Evolutionary conservation across 208 protist species (phyloP).

Genomic region (Trichomonas gallinae): DNA sequence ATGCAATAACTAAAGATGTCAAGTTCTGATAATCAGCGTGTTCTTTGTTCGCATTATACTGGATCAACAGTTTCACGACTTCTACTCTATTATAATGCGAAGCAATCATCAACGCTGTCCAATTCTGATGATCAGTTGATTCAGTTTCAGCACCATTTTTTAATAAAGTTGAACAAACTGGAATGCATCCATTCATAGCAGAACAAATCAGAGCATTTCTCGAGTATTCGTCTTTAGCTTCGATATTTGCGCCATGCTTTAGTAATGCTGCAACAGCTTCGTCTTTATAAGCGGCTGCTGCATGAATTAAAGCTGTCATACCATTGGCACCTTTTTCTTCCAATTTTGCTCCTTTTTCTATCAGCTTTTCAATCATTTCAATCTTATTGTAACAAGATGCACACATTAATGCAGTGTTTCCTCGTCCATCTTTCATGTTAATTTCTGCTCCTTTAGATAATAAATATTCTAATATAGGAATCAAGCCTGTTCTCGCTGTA

Average conservation of each 20-base stretch:
- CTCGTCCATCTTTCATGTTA: background rate
- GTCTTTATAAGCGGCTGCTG: background rate
- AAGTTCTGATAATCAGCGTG: background rate
- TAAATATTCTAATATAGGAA: background rate
- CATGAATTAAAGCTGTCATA: background rate
- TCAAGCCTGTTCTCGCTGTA: background rate
- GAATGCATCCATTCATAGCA: background rate
- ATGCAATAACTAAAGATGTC: background rate
- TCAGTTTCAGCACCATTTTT: background rate
- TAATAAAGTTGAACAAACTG: background rate
- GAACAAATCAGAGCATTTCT: background rate
- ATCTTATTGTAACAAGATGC: background rate
- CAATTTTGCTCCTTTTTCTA: background rate
- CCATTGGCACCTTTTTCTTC: background rate
- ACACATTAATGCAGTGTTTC: background rate
- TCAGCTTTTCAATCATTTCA: background rate
- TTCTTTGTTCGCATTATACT: background rate
- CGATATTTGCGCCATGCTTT: background rate
- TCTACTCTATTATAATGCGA: background rate
- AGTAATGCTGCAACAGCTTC: background rate
- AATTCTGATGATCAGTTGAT: background rate
- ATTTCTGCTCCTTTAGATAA: background rate
- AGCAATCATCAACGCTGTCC: background rate
- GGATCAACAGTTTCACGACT: background rate
- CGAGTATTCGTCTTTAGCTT: background rate